phyloP scores from a whole-genome alignment of 441 rosid genomes.

The Metrosideros polymorpha region DNA sequence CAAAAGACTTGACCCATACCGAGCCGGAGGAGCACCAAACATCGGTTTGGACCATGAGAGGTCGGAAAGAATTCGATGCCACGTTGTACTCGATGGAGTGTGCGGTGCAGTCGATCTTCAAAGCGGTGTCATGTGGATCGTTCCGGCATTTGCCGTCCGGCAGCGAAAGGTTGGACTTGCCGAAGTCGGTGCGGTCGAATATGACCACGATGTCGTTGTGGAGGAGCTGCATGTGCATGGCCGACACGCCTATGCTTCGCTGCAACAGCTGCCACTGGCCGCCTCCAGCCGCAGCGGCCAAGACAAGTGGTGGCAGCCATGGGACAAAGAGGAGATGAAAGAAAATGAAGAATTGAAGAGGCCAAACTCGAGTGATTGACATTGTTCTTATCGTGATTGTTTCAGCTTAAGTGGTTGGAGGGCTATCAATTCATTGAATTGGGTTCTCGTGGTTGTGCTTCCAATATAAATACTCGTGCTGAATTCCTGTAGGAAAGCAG shows the following conservation, averaged over 20 bases:
- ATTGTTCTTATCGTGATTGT: neutral
- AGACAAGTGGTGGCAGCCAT: neutral
- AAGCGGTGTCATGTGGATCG: neutral
- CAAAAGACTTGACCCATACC: neutral
- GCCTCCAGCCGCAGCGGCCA: neutral
- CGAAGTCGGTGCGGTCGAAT: slow-evolving; percentile 23
- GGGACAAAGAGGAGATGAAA: neutral
- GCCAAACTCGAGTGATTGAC: neutral
- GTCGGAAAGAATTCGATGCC: neutral
- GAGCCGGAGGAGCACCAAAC: slow-evolving; percentile 14
- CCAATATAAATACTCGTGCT: neutral
- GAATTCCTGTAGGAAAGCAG: neutral
- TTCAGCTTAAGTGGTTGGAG: neutral
- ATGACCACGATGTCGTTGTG: slow-evolving; percentile 17
- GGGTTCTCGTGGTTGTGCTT: neutral
- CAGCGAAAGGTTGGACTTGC: slow-evolving; percentile 25
- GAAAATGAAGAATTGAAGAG: neutral
- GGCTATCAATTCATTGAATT: neutral
- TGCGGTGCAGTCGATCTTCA: slow-evolving; percentile 9
- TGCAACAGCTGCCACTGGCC: slow-evolving; percentile 29
- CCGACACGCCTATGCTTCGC: slow-evolving; percentile 22
- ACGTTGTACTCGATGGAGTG: slow-evolving; percentile 6
- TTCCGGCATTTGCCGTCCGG: slow-evolving; percentile 17
- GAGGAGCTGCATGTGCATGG: slow-evolving; percentile 34
- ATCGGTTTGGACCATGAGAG: slow-evolving; percentile 6